phyloP scores from a whole-genome alignment of 768 basidiomycete genomes.

The Naganishia onofrii region DNA sequence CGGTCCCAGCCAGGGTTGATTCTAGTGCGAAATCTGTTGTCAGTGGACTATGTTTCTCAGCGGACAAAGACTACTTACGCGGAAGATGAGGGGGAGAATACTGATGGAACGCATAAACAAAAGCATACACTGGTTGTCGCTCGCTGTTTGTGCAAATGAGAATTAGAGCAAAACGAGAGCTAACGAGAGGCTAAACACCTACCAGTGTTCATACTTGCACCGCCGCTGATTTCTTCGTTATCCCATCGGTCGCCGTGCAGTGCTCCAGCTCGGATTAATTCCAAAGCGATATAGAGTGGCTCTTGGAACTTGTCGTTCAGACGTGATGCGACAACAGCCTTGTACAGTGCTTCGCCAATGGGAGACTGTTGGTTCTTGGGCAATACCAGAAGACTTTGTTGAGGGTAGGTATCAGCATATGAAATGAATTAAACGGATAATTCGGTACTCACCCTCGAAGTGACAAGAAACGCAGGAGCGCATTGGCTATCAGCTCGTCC shows the following conservation, averaged over 20 bases:
- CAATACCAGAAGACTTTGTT: slow-evolving; percentile 11
- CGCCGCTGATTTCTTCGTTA: slow-evolving; percentile 81
- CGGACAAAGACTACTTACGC: slow-evolving; percentile 58
- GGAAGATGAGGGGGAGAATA: slow-evolving; percentile 91
- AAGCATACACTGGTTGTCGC: slow-evolving; percentile 85
- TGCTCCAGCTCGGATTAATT: slow-evolving; percentile 91
- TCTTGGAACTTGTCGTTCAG: slow-evolving; percentile 99
- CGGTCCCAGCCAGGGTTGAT: slow-evolving; percentile 91
- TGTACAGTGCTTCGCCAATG: slow-evolving; percentile 85
- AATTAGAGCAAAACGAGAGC: neutral
- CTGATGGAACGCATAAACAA: slow-evolving; percentile 94
- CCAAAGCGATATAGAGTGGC: slow-evolving; percentile 87
- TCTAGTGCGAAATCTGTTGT: slow-evolving; percentile 53
- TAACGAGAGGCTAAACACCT: slow-evolving; percentile 43
- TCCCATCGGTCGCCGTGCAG: slow-evolving; percentile 93
- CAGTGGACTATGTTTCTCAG: neutral
- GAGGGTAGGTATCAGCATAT: neutral
- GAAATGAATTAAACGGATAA: neutral
- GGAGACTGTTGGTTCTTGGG: slow-evolving; percentile 76
- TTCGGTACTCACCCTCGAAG: slow-evolving; percentile 72
- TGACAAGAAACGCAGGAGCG: slow-evolving; percentile 97
- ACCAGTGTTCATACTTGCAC: slow-evolving; percentile 92
- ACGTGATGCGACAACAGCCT: slow-evolving; percentile 70
- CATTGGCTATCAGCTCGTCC: slow-evolving; percentile 96
- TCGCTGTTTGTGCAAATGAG: slow-evolving; percentile 18